Evolutionary conservation across 306 rosid species (phyloP).

Genomic region (Lagenaria siceraria): DNA sequence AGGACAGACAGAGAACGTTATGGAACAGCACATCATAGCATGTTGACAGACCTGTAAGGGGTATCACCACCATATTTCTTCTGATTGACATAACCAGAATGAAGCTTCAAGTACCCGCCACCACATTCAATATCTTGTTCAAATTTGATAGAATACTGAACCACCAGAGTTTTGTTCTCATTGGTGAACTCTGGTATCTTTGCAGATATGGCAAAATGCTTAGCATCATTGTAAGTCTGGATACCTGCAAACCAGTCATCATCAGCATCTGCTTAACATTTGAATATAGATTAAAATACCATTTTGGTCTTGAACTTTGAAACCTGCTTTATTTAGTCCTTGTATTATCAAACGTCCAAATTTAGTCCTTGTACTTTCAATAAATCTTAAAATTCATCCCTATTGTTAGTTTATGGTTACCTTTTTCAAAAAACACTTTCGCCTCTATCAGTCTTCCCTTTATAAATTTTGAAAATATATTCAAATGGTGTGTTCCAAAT

Average conservation of each 20-base stretch:
- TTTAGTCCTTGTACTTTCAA: too few relatives aligned
- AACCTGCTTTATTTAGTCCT: neutral
- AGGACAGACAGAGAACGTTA: neutral
- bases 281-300: neutral
- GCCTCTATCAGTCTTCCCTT: neutral
- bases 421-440: neutral
- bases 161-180: conserved; percentile 60
- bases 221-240: conserved; percentile 83
- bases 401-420: too few relatives aligned
- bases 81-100: conserved; percentile 91
- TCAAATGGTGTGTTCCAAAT: neutral
- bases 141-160: conserved; percentile 78
- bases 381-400: too few relatives aligned
- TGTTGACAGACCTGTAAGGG: conserved; percentile 60
- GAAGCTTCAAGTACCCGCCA: conserved; percentile 90
- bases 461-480: too few relatives aligned
- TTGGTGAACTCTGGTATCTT: conserved; percentile 71
- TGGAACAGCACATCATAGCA: neutral
- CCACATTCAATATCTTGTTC: conserved; percentile 98
- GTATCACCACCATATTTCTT: conserved; percentile 92
- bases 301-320: neutral
- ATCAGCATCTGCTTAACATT: neutral
- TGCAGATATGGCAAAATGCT: conserved; percentile 81
- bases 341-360: too few relatives aligned
- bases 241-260: conserved; percentile 45